These are phyloP conservation scores for Sporormia fimetaria DNA, from an alignment of 495 filamentous ascomycete genomes.

Conservation along the genomic window DNA sequence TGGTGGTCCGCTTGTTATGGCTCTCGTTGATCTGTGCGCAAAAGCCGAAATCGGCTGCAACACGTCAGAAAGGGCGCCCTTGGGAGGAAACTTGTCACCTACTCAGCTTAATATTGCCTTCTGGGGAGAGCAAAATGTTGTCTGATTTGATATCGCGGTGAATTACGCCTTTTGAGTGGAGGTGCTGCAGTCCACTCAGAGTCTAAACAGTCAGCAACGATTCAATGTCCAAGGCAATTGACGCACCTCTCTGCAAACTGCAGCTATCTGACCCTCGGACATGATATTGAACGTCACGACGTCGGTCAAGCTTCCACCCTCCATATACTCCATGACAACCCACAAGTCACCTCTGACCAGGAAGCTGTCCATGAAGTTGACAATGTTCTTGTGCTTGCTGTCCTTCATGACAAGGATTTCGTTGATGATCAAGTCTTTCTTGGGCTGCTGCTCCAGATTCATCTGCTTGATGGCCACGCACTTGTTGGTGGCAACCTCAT, in stretches of 20 bases:
- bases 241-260: constrained; percentile 78
- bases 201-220: constrained; percentile 40
- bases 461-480: constrained; percentile 99
- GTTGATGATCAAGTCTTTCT: constrained; percentile 98
- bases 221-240: background rate
- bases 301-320: constrained; percentile 92
- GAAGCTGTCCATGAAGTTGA: constrained; percentile 97
- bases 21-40: constrained; percentile 97
- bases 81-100: constrained; percentile 33
- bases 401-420: constrained; percentile 99
- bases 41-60: constrained; percentile 90
- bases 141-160: constrained; percentile 99
- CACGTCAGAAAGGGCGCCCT: background rate
- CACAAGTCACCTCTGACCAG: constrained; percentile 80
- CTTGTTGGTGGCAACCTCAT: constrained; percentile 67
- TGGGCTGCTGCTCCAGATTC: constrained; percentile 96
- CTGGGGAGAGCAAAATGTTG: constrained; percentile 88
- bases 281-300: constrained; percentile 99
- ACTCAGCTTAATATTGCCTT: constrained; percentile 98
- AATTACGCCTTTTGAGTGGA: constrained; percentile 96
- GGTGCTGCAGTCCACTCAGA: constrained; percentile 78
- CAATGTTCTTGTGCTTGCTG: constrained; percentile 94
- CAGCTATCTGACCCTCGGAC: constrained; percentile 92
- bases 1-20: constrained; percentile 93
- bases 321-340: constrained; percentile 99